Evolutionary conservation across 2,329 filamentous ascomycete species (phyloP), one percentile per base, ranked within the genome.

Genomic region (Myriangium duriaei): DNA sequence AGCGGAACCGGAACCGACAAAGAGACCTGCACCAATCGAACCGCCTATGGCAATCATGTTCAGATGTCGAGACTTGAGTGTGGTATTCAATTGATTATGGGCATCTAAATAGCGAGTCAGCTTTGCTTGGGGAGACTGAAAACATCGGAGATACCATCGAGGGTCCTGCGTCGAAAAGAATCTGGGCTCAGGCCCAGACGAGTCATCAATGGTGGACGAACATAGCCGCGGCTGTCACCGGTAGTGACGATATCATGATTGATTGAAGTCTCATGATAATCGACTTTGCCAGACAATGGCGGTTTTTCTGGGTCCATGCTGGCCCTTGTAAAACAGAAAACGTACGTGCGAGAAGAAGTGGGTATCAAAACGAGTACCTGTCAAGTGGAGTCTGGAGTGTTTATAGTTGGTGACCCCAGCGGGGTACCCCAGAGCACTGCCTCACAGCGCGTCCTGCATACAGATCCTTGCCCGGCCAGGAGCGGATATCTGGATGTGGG

Each of bases 11-110:
- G 63, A 64, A 35, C 66, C 64, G 37, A 72, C 67, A 49, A 72
- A 73, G 4, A 72, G 57, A 51, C 69, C 69, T 21, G 68, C 72
- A 35, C 68, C 68, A 37, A 71, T 68, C 12, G 49, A 49, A 5
- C 50, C 52, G 30, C 53, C 53, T 40, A 55, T 56, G 28, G 52
- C 53, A 36, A 54, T 56, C 53, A 56, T 54, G 40, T 53, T 48
- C 40, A 56, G 34, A 40, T 55, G 53, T 4, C 53, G 42, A 14
- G 42, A 38, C 40, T 54, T 52, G 42, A 45, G 34, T 11, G 50
- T 53, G 47, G 53, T 47, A 47, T 55, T 55, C 28, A 55, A 44
- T 41, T 52, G 50, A 36, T 53, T 53, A 45, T 53, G 48, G 44
- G 50, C 49, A 47, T 57, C n/a, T n/a, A n/a, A n/a, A n/a, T n/a